Evolutionary conservation across 495 filamentous ascomycete species (phyloP).

Genomic region (Aspergillus ostianus): DNA sequence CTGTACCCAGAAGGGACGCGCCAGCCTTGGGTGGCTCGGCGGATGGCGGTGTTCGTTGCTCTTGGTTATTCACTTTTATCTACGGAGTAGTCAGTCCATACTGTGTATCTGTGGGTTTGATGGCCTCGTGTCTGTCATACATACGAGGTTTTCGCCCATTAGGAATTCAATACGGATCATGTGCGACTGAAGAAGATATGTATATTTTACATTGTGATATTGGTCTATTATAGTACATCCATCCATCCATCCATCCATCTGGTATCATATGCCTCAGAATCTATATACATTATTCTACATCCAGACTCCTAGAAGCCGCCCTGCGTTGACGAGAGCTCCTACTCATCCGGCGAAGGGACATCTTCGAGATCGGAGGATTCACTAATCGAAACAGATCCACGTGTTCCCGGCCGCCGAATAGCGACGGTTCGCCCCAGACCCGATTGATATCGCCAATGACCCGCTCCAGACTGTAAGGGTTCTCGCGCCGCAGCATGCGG

Average conservation of each 20-base stretch:
- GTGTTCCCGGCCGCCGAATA: conserved; percentile 26
- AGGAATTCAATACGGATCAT: not conserved
- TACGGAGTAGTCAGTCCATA: too few relatives aligned
- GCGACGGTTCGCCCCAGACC: conserved; percentile 34
- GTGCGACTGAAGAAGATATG: not conserved
- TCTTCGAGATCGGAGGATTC: conserved; percentile 24
- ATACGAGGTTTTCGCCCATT: not conserved
- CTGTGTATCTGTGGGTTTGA: too few relatives aligned
- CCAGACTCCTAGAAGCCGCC: not conserved
- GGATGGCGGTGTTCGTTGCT: conserved; percentile 7
- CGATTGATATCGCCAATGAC: conserved; percentile 32
- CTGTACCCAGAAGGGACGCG: conserved; percentile 1
- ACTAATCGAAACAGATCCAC: conserved; percentile 19
- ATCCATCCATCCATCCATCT: not conserved
- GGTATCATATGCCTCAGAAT: not conserved
- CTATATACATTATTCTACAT: not conserved
- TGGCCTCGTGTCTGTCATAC: not conserved
- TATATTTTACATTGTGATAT: too few relatives aligned
- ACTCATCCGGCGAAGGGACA: conserved; percentile 14
- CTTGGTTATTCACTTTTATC: too few relatives aligned
- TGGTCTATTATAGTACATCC: too few relatives aligned
- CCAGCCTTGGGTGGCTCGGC: conserved; percentile 9
- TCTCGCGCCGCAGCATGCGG: conserved; percentile 34
- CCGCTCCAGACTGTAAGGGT: conserved; percentile 31
- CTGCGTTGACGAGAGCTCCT: not conserved